Evolutionary conservation across 306 rosid genomes (phyloP).

Genomic region (Cucumis cinereus): DNA sequence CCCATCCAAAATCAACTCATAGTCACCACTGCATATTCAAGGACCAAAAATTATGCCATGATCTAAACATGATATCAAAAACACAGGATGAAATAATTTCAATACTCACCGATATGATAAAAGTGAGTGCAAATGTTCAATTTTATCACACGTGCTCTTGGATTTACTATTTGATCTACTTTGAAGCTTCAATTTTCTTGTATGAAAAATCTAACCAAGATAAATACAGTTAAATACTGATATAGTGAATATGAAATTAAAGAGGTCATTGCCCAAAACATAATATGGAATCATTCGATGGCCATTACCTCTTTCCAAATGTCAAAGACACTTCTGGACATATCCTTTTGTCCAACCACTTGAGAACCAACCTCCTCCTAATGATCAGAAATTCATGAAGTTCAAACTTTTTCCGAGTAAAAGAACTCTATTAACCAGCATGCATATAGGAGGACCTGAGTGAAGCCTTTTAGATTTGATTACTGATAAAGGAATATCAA

Average conservation of each 20-base stretch:
- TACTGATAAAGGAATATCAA: background rate
- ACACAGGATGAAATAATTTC: conserved; percentile 12
- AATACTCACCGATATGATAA: conserved; percentile 56
- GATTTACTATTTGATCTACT: conserved; percentile 27
- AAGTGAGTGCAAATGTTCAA: conserved; percentile 58
- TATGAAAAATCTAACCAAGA: conserved; percentile 56
- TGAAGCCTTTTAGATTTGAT: background rate
- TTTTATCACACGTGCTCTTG: conserved; percentile 33
- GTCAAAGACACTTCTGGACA: conserved; percentile 54
- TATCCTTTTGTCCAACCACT: conserved; percentile 86
- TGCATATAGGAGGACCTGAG: background rate
- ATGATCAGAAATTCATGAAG: conserved; percentile 11
- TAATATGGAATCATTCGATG: conserved; percentile 1
- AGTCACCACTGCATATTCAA: conserved; percentile 62
- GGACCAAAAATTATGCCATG: conserved; percentile 3
- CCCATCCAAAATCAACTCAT: conserved; percentile 82
- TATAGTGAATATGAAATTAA: conserved; percentile 3
- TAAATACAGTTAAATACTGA: background rate
- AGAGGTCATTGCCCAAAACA: conserved; percentile 5
- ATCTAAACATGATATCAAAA: background rate
- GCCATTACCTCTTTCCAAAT: conserved; percentile 76
- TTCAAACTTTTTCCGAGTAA: background rate
- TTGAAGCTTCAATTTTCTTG: conserved; percentile 47
- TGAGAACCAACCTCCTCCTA: conserved; percentile 77
- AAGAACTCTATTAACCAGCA: background rate